A percentile compares a stretch with the other conserved stretches of the same genome.
Evolutionary conservation across 768 basidiomycete genomes (phyloP).

Genomic region (Termitomyces sp.): DNA sequence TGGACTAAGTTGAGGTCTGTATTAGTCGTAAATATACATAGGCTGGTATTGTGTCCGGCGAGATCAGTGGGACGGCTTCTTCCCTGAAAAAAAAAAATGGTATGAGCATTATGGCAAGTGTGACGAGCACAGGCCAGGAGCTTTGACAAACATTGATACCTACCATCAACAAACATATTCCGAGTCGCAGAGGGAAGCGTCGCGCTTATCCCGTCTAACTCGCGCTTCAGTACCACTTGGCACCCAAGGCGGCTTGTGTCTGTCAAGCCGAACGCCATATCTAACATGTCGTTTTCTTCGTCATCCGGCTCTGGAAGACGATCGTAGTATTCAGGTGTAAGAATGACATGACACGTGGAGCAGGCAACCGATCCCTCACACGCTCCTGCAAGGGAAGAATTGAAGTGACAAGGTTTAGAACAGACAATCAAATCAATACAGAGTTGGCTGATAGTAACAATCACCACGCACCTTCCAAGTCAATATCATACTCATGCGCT

Average conservation of each 20-base stretch:
- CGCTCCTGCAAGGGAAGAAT: conserved; percentile 52
- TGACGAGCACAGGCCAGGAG: background rate
- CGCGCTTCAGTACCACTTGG: conserved; percentile 71
- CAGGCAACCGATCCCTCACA: conserved; percentile 97
- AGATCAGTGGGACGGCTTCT: conserved; percentile 2
- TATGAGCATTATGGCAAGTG: background rate
- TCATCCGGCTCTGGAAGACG: conserved; percentile 88
- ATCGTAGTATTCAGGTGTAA: conserved; percentile 78
- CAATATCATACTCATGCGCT: conserved; percentile 94
- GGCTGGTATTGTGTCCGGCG: background rate
- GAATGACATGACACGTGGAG: conserved; percentile 95
- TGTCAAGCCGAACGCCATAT: conserved; percentile 95
- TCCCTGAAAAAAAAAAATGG: background rate
- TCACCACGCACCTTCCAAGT: conserved; percentile 78
- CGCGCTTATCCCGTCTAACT: conserved; percentile 82
- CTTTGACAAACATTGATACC: conserved; percentile 17
- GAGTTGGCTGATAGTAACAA: background rate
- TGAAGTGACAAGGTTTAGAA: background rate
- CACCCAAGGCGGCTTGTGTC: conserved; percentile 86
- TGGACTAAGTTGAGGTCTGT: too few species aligned
- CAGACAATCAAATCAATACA: background rate
- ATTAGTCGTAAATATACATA: background rate
- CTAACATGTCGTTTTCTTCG: conserved; percentile 98
- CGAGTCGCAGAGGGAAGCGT: conserved; percentile 86
- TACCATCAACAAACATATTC: conserved; percentile 97